Evolutionary conservation across 306 rosid genomes (phyloP).

Genomic region (Dalbergia oliveri): DNA sequence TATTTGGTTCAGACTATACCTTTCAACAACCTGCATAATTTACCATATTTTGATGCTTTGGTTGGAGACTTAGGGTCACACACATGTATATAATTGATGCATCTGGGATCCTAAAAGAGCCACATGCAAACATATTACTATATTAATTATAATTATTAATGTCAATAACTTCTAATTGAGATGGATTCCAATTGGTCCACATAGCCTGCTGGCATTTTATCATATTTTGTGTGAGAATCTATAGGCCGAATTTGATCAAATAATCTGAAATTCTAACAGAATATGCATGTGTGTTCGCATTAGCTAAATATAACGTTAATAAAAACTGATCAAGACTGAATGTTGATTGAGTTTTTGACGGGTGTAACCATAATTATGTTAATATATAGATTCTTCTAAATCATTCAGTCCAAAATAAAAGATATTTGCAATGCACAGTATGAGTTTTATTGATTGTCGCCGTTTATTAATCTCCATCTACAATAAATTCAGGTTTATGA

Average conservation of each 20-base stretch:
- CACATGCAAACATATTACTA: slow-evolving; percentile 2
- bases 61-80: not conserved
- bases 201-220: not conserved
- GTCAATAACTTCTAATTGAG: not conserved
- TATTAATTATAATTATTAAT: not conserved
- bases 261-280: not conserved
- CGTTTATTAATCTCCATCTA: too few species aligned
- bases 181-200: not conserved
- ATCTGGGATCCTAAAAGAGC: not conserved
- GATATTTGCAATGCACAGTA: too few species aligned
- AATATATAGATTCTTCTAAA: not conserved
- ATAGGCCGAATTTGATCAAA: not conserved
- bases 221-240: not conserved
- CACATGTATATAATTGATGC: not conserved
- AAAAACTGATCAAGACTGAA: not conserved
- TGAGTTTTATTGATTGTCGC: too few species aligned
- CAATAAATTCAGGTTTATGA: too few species aligned
- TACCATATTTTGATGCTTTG: not conserved
- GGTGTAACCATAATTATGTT: too few species aligned
- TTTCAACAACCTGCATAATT: not conserved
- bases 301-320: not conserved
- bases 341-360: not conserved
- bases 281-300: not conserved
- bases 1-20: not conserved
- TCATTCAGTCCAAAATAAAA: too few species aligned